Percentiles rank a stretch among this genome's conserved stretches.
These are phyloP conservation scores for Cladosporium oxysporum DNA, from an alignment of 2,329 filamentous ascomycete species.

Conservation along the genomic window DNA sequence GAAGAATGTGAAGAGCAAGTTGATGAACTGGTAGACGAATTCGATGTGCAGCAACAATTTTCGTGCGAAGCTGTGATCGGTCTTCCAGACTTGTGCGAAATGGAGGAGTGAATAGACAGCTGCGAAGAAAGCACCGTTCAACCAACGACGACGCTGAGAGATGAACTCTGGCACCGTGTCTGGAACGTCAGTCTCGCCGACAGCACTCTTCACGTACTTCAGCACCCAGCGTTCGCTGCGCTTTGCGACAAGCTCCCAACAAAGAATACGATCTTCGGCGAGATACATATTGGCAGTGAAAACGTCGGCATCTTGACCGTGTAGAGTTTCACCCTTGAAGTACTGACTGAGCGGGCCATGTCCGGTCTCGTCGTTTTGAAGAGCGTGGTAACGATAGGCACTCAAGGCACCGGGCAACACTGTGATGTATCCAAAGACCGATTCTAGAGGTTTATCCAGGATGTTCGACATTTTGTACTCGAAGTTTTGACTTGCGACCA, in stretches of 20 bases:
- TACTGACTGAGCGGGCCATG: slow-evolving; percentile 96
- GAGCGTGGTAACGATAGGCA: slow-evolving; percentile 90
- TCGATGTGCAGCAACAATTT: slow-evolving; percentile 93
- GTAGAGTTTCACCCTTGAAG: slow-evolving; percentile 97
- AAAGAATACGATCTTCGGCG: slow-evolving; percentile 85
- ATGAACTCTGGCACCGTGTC: slow-evolving; percentile 96
- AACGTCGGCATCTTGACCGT: slow-evolving; percentile 93
- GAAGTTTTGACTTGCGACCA: slow-evolving; percentile 97
- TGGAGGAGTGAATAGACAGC: slow-evolving; percentile 97
- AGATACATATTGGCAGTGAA: slow-evolving; percentile 98
- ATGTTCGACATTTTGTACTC: slow-evolving; percentile 99
- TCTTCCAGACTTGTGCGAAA: slow-evolving; percentile 88
- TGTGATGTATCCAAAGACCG: slow-evolving; percentile 97
- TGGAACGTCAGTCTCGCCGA: slow-evolving; percentile 95
- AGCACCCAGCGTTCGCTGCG: slow-evolving; percentile 92
- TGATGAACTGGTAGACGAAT: slow-evolving; percentile 91
- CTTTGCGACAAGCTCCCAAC: slow-evolving; percentile 95
- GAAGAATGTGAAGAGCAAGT: slow-evolving; percentile 94
- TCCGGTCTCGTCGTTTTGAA: slow-evolving; percentile 95
- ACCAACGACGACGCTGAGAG: slow-evolving; percentile 92
- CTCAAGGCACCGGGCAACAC: slow-evolving; percentile 92
- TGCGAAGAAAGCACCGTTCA: slow-evolving; percentile 98
- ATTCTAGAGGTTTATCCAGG: slow-evolving; percentile 93
- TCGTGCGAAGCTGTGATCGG: slow-evolving; percentile 84
- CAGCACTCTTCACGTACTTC: slow-evolving; percentile 96